Evolutionary conservation across 371 early-diverging fungal genomes (phyloP).

Genomic region (Lichtheimia hyalospora): DNA sequence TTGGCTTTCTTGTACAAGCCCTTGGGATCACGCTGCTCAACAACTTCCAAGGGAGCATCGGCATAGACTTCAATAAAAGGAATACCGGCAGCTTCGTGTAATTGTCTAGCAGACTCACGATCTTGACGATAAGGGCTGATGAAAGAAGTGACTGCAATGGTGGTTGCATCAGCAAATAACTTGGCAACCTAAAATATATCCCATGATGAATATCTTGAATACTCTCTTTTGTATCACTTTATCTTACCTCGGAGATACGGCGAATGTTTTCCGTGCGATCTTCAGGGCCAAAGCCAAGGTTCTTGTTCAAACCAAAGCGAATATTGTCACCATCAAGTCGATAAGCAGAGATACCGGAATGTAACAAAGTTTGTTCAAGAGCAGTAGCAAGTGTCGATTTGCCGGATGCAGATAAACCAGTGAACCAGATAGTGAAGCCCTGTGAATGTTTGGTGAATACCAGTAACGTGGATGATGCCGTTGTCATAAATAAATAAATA

Average conservation of each 20-base stretch:
- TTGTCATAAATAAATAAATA: slow-evolving; percentile 2
- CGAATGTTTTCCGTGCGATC: slow-evolving; percentile 94
- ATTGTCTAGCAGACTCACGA: slow-evolving; percentile 76
- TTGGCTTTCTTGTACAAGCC: slow-evolving; percentile 95
- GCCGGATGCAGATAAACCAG: slow-evolving; percentile 93
- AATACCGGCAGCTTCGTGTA: slow-evolving; percentile 76
- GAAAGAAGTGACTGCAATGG: slow-evolving; percentile 85
- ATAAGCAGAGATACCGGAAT: slow-evolving; percentile 72
- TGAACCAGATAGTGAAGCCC: slow-evolving; percentile 92
- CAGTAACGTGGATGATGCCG: background rate
- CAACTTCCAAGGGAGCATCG: slow-evolving; percentile 86
- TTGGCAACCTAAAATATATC: slow-evolving; percentile 65
- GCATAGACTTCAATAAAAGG: slow-evolving; percentile 85
- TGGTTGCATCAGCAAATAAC: slow-evolving; percentile 85
- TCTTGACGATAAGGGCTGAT: slow-evolving; percentile 88
- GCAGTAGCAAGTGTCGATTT: slow-evolving; percentile 92
- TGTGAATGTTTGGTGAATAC: slow-evolving; percentile 17
- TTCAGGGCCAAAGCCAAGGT: slow-evolving; percentile 87
- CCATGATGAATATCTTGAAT: background rate
- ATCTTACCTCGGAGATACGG: slow-evolving; percentile 73
- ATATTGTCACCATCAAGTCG: slow-evolving; percentile 96
- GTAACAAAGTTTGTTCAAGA: slow-evolving; percentile 84
- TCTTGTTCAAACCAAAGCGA: slow-evolving; percentile 93
- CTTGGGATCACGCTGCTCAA: slow-evolving; percentile 92
- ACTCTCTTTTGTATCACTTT: slow-evolving; percentile 29